Base-by-base conservation (phyloP, 768 basidiomycete genomes). In the Neoboletus subvelutipes region DNA sequence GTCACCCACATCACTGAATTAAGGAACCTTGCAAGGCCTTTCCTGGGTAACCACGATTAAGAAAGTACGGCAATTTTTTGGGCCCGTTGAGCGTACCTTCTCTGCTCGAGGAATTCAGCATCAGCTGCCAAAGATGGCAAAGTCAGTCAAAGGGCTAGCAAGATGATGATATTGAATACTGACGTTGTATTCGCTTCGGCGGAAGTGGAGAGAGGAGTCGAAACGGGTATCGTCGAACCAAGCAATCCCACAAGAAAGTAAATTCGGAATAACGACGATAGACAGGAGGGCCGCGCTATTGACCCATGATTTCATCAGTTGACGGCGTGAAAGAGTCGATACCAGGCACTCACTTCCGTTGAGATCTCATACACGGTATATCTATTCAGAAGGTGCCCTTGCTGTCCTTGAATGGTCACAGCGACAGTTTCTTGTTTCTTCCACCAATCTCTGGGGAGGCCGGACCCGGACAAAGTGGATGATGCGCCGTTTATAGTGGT, bases 181-280 rank as follows among this genome's bases (percentile, higher is more conserved):
- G 64, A 93, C 92, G 85, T 71, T 91, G 91, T 59, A 98, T 80
- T 45, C 94, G 83, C 72, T 98, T 98, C 0, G 97, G 97, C 17
- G 97, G 97, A 31, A 98, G 75, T 4, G 83, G 75, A 18, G 92
- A 87, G 61, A 98, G 81, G 26, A 98, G 76, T 46, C 97, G 85
- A 82, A 98, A 98, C 1, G 97, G 95, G 76, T 98, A 98, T 52
- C 94, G 83, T 61, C 87, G 84, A 50, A 83, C 71, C 43, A 99
- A 78, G 60, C 86, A 88, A 60, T 98, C 94, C 84, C 92, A 90
- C 28, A 98, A 77, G 72, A 89, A 94, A 11, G 81, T 82, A 70
- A 98, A 99, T 70, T 99, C 97, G 8, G 91, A 93, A 71, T 98
- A 99, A 55, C 97, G 83, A 52, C 96, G 78, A 29, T 85, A 78